Evolutionary conservation across 2,329 filamentous ascomycete species (phyloP), one percentile per base, ranked within the genome.

Genomic region (Ceratocystiopsis minuta): DNA sequence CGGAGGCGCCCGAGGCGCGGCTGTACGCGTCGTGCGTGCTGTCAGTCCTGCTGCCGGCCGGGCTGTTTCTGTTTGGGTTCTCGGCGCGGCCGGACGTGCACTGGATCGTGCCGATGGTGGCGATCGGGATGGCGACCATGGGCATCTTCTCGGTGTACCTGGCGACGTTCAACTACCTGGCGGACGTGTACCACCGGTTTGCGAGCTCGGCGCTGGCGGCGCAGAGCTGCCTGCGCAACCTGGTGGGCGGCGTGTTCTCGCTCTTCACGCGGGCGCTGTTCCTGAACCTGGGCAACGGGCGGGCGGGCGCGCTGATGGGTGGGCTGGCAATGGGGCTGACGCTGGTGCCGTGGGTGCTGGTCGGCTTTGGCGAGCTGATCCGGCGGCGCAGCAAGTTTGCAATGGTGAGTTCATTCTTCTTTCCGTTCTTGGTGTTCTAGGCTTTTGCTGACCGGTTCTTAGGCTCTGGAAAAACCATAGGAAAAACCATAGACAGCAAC

Each of bases 131-230:
- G 45, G 78, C 84, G 0, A 88, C 81, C 0, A 81, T 88, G 65
- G 80, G 87, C 24, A 92, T 95, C 49, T 88, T 84, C 57, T 78
- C 75, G 35, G 75, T 95, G 33, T 92, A 92, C 54, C 68, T 95
- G 1, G 79, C 86, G 3, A 82, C 85, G 0, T 94, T 95, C 63
- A 95, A 95, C 55, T 95, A 93, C 51, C 68, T 95, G 2, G 85
- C 86, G 16, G 87, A 95, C 54, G 79, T 78, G 1, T 95, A 94
- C 57, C 80, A 86, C 54, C 67, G 72, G 3, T 94, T 88, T 52
- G 84, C 87, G 0, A 85, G 78, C 34, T 90, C 82, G 1, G 86
- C 87, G 0, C 63, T 94, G 6, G 87, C 87, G 0, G 84, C 86
- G 1, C 85, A 94, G 61, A 80, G 75, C 15, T 92, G 83, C 55